Base-by-base conservation (phyloP, 306 rosid genomes). In the Abrus pulchellus region DNA sequence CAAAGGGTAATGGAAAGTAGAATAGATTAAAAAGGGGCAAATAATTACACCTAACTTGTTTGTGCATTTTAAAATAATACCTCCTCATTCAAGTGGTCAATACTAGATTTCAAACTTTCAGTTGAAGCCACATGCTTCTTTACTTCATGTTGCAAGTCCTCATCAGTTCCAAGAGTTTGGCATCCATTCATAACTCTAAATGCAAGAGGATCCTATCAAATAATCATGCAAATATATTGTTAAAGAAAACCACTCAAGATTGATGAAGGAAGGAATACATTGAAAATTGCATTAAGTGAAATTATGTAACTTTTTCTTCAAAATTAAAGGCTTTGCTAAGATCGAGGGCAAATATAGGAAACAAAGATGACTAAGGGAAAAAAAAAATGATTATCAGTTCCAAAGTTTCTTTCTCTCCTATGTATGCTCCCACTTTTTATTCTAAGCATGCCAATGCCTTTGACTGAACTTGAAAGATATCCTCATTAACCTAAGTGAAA, bases 61-160 rank as follows among this genome's bases (percentile, higher is more conserved):
- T 53, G 48, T 34, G 48, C 56, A 29, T 40, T 45, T 66, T 14
- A 60, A 71, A 79, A 53, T 69, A 52, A 28, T 80, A 96, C 99
- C 97, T 96, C 98, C 74, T 88, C 86, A 61, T 85, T 87, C 81
- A 96, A 80, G 80, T 80, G 88, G 56, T 90, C 97, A 86, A 96
- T 81, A 89, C 98, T 89, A 79, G 94, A 92, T 80, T 86, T 96
- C 86, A 93, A 75, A 83, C 86, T 88, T 75, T 83, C 83, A 55
- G 84, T 83, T 76, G 90, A 86, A 80, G 84, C 93, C 72, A 80
- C 32, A 72, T 83, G 90, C 83, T 89, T 86, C 60, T 72, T 85
- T 85, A 86, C 90, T 85, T 88, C 91, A 56, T 70, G 83, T 71
- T 74, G 88, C 71, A 70, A 64, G 75, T 82, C 87, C 27, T 80